Percentiles rank a stretch among this genome's conserved stretches.
Evolutionary conservation across 2,329 filamentous ascomycete species (phyloP).

Genomic region (Neocucurbitaria cava): DNA sequence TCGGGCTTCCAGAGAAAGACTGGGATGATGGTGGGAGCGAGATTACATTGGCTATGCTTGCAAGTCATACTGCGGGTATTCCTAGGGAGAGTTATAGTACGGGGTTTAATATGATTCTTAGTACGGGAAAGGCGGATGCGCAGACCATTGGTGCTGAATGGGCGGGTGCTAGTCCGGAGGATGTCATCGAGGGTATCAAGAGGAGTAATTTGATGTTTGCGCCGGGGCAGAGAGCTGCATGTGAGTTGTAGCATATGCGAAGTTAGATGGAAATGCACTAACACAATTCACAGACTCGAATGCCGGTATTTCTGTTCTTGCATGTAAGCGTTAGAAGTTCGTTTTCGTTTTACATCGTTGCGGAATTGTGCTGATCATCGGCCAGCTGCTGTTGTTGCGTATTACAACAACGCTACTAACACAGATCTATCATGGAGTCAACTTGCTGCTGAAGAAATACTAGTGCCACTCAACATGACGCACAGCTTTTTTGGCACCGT

Average conservation of each 20-base stretch:
- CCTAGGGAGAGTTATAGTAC: conserved; percentile 41
- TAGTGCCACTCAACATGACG: conserved; percentile 34
- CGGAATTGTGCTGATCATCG: not conserved
- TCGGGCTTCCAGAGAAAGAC: conserved; percentile 29
- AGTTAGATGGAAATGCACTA: not conserved
- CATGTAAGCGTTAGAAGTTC: conserved; percentile 7
- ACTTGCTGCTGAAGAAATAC: conserved; percentile 23
- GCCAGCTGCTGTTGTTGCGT: conserved; percentile 27
- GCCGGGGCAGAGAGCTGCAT: conserved; percentile 37
- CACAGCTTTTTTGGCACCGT: conserved; percentile 35
- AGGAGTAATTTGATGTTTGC: conserved; percentile 37
- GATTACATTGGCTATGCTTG: conserved; percentile 42
- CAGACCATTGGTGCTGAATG: conserved; percentile 35
- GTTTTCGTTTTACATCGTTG: not conserved
- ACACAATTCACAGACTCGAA: conserved; percentile 28
- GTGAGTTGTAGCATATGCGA: not conserved
- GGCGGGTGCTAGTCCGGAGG: conserved; percentile 26
- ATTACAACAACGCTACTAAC: conserved; percentile 30
- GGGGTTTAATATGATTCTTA: conserved; percentile 35
- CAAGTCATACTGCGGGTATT: conserved; percentile 39
- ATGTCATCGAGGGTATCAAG: conserved; percentile 25
- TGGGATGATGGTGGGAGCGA: conserved; percentile 42
- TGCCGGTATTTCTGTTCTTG: conserved; percentile 36
- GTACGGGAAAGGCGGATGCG: conserved; percentile 30
- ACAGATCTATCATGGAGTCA: conserved; percentile 32